Percentiles rank a stretch among this genome's conserved stretches.
phyloP scores from a whole-genome alignment of 441 rosid species.

The Erysimum cheiri region DNA sequence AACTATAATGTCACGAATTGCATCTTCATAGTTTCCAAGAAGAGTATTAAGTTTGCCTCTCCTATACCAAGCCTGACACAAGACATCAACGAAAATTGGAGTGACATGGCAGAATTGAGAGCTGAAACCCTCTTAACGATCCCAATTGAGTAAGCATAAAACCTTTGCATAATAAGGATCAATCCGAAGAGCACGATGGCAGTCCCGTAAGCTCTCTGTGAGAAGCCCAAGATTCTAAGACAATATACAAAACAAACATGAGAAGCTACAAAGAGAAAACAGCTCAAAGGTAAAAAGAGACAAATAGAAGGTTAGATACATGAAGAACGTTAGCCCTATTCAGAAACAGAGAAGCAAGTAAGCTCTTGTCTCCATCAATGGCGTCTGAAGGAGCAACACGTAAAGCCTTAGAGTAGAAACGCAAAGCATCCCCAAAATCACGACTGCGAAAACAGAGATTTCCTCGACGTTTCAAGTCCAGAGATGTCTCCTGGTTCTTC shows the following conservation, averaged over 20 bases:
- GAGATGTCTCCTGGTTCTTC: slow-evolving; percentile 62
- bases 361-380: slow-evolving; percentile 60
- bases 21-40: slow-evolving; percentile 58
- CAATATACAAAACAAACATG: slow-evolving; percentile 28
- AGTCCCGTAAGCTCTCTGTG: slow-evolving; percentile 71
- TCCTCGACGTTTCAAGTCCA: slow-evolving; percentile 68
- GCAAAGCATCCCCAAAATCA: slow-evolving; percentile 55
- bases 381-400: slow-evolving; percentile 69
- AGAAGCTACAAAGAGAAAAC: slow-evolving; percentile 18
- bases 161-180: slow-evolving; percentile 81
- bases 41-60: slow-evolving; percentile 79
- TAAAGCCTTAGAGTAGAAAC: slow-evolving; percentile 75
- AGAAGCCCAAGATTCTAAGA: slow-evolving; percentile 60
- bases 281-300: background rate
- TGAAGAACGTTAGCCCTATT: slow-evolving; percentile 75
- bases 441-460: slow-evolving; percentile 56
- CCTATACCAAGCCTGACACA: slow-evolving; percentile 82
- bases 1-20: slow-evolving; percentile 60
- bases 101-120: background rate
- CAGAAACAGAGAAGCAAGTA: slow-evolving; percentile 70
- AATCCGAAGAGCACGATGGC: slow-evolving; percentile 75
- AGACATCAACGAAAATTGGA: background rate
- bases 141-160: background rate
- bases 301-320: slow-evolving; percentile 38
- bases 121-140: background rate